Base-by-base conservation (phyloP, 805 yeast species). In the Danielia oregonensis region DNA sequence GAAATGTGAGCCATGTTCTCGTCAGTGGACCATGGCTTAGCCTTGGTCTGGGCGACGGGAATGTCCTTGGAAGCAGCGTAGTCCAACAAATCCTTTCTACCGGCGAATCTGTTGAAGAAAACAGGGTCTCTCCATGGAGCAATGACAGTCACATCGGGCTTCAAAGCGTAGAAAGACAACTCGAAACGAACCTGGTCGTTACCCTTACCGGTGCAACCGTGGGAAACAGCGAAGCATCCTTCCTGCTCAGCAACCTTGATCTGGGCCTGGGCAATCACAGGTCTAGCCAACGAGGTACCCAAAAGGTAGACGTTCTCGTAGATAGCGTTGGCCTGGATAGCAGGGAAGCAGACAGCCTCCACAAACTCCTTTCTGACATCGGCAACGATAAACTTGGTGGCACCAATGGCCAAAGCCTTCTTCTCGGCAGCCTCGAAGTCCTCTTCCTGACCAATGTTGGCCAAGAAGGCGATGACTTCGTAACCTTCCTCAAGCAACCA, bases 191-290 rank as follows among this genome's bases (percentile, higher is more conserved):
- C 97, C 72, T 93, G 98, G 68, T 93, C 99, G 63, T 93, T 93
- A 71, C 99, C 99, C 74, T 93, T 93, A 72, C 99, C 99, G 50
- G 99, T 93, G 72, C 98, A 93, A 46, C 99, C 99, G 66, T 93
- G 99, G 31, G 96, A 80, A 32, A 93, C 98, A 35, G 97, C 97
- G 54, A 91, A 88, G 76, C 98, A 93, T 47, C 97, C 97, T 66
- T 93, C 94, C 55, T 85, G 77, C 70, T 88, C 94, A 44, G 99
- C 99, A 46, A 87, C 97, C 56, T 84, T 76, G 62, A 93, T 93
- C 72, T 93, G 98, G 33, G 98, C 98, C 70, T 89, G 82, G 37
- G 99, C 96, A 65, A 93, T 93, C 38, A 91, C 96, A 24, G 99
- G 99, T 74, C 99, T 85, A 33, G 99, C 99, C 57, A 93, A 74